A percentile compares a stretch with the other conserved stretches of the same genome.
Evolutionary conservation across 1,284 basidiomycete genomes (phyloP).

Genomic region (Chiua sp.): DNA sequence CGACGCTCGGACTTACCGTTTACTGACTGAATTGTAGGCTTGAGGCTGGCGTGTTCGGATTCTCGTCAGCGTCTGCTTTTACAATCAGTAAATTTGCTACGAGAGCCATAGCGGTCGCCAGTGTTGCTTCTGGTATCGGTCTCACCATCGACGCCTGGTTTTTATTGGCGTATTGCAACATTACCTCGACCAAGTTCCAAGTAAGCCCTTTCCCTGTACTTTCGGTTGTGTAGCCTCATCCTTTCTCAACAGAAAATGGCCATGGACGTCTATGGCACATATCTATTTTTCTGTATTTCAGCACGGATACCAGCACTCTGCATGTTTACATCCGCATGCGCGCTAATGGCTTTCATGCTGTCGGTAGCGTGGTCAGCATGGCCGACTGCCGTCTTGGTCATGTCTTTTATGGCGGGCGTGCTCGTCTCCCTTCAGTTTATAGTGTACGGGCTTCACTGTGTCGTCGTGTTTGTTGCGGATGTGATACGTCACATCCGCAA

Average conservation of each 20-base stretch:
- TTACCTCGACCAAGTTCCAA: slow-evolving; percentile 54
- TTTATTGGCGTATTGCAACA: slow-evolving; percentile 60
- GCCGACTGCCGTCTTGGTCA: slow-evolving; percentile 61
- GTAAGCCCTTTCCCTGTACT: slow-evolving; percentile 37
- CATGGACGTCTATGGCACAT: slow-evolving; percentile 59
- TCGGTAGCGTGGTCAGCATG: slow-evolving; percentile 65
- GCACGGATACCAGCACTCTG: slow-evolving; percentile 64
- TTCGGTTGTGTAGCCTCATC: not conserved
- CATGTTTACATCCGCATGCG: slow-evolving; percentile 55
- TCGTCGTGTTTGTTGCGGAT: slow-evolving; percentile 20
- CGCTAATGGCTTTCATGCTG: slow-evolving; percentile 63
- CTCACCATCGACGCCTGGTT: slow-evolving; percentile 67
- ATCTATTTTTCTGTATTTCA: slow-evolving; percentile 69
- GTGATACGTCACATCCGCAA: slow-evolving; percentile 13
- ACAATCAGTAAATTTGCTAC: slow-evolving; percentile 48
- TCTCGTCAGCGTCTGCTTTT: slow-evolving; percentile 57
- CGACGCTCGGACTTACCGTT: not conserved
- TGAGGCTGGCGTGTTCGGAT: slow-evolving; percentile 62
- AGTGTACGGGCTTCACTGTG: slow-evolving; percentile 55
- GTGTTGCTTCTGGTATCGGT: slow-evolving; percentile 64
- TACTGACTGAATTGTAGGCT: slow-evolving; percentile 37
- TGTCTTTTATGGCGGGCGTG: slow-evolving; percentile 60
- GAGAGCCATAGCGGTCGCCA: slow-evolving; percentile 57
- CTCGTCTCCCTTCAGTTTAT: slow-evolving; percentile 68
- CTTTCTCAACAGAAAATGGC: slow-evolving; percentile 48